phyloP scores from a whole-genome alignment of 805 yeast genomes.

The Starmerella cellae region DNA sequence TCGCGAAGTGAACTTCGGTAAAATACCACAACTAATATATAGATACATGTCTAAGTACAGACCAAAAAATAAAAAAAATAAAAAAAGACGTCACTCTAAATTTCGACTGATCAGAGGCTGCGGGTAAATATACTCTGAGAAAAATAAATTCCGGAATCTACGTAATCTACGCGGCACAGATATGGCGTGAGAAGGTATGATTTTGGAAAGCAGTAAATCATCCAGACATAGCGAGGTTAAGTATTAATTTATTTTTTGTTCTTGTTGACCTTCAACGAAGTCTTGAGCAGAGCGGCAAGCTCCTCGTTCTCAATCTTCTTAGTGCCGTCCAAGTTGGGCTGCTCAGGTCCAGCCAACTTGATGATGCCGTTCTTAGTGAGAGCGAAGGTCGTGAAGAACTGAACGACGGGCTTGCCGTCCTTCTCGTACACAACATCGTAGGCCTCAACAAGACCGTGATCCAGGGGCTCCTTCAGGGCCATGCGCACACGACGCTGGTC shows the following conservation, averaged over 20 bases:
- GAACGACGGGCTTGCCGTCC: constrained; percentile 53
- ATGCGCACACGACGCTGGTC: constrained; percentile 61
- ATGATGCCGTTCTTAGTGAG: constrained; percentile 60
- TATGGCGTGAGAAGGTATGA: no score
- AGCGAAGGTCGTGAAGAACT: constrained; percentile 62
- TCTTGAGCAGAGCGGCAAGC: constrained; percentile 34
- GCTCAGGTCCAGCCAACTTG: constrained; percentile 44
- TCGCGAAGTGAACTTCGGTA: no score
- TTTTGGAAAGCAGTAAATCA: not conserved
- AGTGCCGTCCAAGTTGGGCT: constrained; percentile 38
- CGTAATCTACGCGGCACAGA: no score
- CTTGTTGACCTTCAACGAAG: constrained; percentile 37
- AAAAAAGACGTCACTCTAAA: no score
- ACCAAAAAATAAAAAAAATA: no score
- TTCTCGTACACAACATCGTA: constrained; percentile 58
- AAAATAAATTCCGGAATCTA: no score
- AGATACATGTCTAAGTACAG: no score
- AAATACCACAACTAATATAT: no score
- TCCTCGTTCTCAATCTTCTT: constrained; percentile 40
- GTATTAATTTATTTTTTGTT: constrained; percentile 30
- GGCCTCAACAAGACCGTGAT: constrained; percentile 52
- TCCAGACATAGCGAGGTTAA: no score
- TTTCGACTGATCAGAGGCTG: no score
- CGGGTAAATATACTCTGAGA: no score
- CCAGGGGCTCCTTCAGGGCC: constrained; percentile 59